Evolutionary conservation across 2,329 filamentous ascomycete species (phyloP).

Genomic region (Penicillium sp.): DNA sequence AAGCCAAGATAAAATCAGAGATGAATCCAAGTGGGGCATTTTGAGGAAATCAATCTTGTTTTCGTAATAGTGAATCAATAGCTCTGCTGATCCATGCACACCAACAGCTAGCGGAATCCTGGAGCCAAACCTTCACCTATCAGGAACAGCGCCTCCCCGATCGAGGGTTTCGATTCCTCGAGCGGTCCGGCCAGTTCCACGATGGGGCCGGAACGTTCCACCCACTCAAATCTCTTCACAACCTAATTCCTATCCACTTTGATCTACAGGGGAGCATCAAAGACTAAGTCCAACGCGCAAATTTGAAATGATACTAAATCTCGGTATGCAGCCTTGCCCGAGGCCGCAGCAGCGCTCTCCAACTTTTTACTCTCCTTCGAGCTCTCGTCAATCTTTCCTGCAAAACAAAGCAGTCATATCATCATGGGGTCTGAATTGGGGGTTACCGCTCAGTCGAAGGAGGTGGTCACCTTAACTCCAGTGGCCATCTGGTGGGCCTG

Average conservation of each 20-base stretch:
- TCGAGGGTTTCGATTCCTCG: not conserved
- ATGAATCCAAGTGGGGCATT: not conserved
- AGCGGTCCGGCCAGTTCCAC: not conserved
- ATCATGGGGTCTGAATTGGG: slow-evolving; percentile 34
- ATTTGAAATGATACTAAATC: not conserved
- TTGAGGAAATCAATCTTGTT: not conserved
- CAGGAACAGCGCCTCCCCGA: not conserved
- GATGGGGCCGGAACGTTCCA: not conserved
- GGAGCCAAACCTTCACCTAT: not conserved
- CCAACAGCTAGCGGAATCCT: not conserved
- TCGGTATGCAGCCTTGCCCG: not conserved
- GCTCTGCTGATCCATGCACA: slow-evolving; percentile 1
- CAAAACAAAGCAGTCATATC: not conserved
- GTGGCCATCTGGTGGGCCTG: slow-evolving; percentile 31
- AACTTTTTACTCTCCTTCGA: not conserved
- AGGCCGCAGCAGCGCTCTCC: not conserved
- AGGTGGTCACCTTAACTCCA: slow-evolving; percentile 17
- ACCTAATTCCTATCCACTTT: not conserved
- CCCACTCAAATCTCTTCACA: not conserved
- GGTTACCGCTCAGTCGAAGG: slow-evolving; percentile 26
- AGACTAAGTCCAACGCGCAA: not conserved
- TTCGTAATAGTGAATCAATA: slow-evolving; percentile 2
- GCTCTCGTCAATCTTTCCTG: not conserved
- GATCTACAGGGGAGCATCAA: not conserved
- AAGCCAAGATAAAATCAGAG: not conserved